phyloP scores from a whole-genome alignment of 2,329 filamentous ascomycete species.

The Fusarium miscanthi region DNA sequence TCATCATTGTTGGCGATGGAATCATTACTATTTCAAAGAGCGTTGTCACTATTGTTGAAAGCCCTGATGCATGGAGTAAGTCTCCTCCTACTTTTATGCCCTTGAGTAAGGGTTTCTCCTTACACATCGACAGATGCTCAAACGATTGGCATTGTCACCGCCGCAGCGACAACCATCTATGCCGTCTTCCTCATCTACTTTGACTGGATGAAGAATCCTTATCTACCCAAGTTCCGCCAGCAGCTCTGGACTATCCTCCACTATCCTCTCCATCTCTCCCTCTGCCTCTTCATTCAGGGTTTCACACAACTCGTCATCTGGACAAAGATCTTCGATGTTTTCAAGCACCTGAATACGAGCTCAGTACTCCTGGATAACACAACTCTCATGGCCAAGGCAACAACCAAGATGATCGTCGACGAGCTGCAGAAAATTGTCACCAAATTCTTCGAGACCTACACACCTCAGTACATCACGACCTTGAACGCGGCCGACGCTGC shows the following conservation, averaged over 20 bases:
- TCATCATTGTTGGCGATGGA: conserved; percentile 75
- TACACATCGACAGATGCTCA: conserved; percentile 45
- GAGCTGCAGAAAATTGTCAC: conserved; percentile 27
- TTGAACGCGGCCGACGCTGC: conserved; percentile 37
- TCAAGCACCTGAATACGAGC: conserved; percentile 34
- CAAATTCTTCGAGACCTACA: conserved; percentile 45
- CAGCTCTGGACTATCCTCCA: conserved; percentile 68
- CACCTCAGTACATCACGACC: conserved; percentile 40
- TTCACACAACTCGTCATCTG: conserved; percentile 66
- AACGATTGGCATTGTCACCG: conserved; percentile 55
- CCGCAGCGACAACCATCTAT: conserved; percentile 56
- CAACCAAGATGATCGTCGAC: conserved; percentile 33
- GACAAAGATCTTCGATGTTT: conserved; percentile 53
- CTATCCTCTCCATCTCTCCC: conserved; percentile 71
- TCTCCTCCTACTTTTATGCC: background rate
- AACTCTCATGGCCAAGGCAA: conserved; percentile 23
- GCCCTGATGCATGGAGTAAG: conserved; percentile 55
- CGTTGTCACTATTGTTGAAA: conserved; percentile 62
- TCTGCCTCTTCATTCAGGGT: conserved; percentile 73
- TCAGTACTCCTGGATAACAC: conserved; percentile 19
- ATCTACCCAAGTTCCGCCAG: conserved; percentile 67
- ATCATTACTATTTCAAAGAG: conserved; percentile 67
- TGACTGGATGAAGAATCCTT: conserved; percentile 73
- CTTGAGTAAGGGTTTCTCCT: background rate
- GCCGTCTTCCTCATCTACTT: conserved; percentile 62